A percentile compares a stretch with the other conserved stretches of the same genome.
Evolutionary conservation across 441 rosid species (phyloP).

Genomic region (Capsella rubella): DNA sequence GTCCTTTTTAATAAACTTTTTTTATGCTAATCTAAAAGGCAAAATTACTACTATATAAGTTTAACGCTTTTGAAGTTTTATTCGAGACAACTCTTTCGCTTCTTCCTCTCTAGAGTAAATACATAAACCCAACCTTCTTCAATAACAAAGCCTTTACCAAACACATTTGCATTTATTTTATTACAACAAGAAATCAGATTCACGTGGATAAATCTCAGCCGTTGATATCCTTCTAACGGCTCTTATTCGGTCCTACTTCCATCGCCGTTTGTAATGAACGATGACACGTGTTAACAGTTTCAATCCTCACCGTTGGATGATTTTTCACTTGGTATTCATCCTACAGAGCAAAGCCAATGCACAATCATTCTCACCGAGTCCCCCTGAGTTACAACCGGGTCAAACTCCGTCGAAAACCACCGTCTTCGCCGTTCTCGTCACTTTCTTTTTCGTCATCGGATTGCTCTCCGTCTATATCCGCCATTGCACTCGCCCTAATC

Average conservation of each 20-base stretch:
- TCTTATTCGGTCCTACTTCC: background rate
- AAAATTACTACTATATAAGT: background rate
- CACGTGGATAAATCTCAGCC: slow-evolving; percentile 12
- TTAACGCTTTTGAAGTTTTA: slow-evolving; percentile 2
- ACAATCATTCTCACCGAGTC: slow-evolving; percentile 26
- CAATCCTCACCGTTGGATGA: slow-evolving; percentile 34
- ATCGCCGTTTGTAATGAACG: slow-evolving; percentile 18
- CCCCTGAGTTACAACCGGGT: background rate
- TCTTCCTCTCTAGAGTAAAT: slow-evolving; percentile 7
- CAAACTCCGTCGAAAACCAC: slow-evolving; percentile 51
- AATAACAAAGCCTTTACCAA: background rate
- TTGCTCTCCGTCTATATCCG: slow-evolving; percentile 54
- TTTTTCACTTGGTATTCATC: slow-evolving; percentile 28
- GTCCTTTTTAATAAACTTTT: background rate
- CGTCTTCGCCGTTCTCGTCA: slow-evolving; percentile 48
- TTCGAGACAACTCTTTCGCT: background rate
- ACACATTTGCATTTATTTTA: background rate
- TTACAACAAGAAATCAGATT: slow-evolving; percentile 10
- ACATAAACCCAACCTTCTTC: background rate
- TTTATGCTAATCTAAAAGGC: slow-evolving; percentile 12
- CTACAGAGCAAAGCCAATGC: slow-evolving; percentile 26
- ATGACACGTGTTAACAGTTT: slow-evolving; percentile 17
- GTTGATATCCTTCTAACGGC: background rate
- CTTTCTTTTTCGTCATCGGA: slow-evolving; percentile 50
- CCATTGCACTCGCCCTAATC: slow-evolving; percentile 42